Evolutionary conservation across 169 alveolate genomes (phyloP).

Genomic region (Theileria equi): DNA sequence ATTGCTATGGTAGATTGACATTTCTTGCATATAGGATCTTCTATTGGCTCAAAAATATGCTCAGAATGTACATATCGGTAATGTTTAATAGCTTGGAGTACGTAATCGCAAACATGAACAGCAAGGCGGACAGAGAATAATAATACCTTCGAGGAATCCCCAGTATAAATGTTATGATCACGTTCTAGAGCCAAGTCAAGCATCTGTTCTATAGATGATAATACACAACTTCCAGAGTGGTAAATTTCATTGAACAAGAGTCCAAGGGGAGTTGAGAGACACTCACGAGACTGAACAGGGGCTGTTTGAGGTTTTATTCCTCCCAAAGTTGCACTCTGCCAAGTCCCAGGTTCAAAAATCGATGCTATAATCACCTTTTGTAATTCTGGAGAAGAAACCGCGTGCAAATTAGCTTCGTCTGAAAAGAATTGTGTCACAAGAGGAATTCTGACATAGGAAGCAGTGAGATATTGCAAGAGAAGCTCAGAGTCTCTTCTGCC

Average conservation of each 20-base stretch:
- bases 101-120: conserved; percentile 46
- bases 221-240: conserved; percentile 55
- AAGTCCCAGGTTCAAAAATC: conserved; percentile 77
- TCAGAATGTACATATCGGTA: conserved; percentile 13
- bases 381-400: conserved; percentile 54
- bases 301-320: conserved; percentile 63
- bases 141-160: conserved; percentile 55
- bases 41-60: not conserved
- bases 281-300: conserved; percentile 66
- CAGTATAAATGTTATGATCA: conserved; percentile 45
- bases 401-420: conserved; percentile 73
- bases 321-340: conserved; percentile 65
- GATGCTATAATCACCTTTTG: conserved; percentile 77
- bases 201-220: conserved; percentile 50
- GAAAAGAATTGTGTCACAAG: conserved; percentile 78
- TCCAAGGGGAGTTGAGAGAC: conserved; percentile 76
- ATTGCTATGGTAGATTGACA: conserved; percentile 23
- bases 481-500: conserved; percentile 77
- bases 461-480: conserved; percentile 79
- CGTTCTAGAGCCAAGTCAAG: conserved; percentile 48
- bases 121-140: conserved; percentile 47
- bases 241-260: conserved; percentile 75
- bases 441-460: conserved; percentile 81
- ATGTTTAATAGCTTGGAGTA: conserved; percentile 22
- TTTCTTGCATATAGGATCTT: conserved; percentile 11